Conservation (phyloP, 1,284 basidiomycete species). For the Takashimella tepidaria region DNA sequence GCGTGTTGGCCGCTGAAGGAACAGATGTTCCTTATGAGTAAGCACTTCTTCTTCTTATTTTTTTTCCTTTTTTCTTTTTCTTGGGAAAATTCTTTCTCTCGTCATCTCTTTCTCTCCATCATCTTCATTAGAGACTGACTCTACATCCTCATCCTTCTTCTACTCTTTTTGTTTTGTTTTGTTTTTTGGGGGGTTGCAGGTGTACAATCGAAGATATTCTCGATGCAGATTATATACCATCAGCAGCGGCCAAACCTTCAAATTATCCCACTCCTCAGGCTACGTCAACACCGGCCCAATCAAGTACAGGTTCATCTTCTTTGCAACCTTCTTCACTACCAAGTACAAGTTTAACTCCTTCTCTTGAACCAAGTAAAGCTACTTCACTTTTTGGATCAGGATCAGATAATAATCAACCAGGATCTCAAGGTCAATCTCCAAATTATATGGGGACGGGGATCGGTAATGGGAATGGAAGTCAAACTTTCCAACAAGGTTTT, state of each 20-base stretch:
- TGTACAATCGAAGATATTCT: neutral
- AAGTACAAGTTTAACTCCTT: neutral
- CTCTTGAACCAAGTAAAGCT: neutral
- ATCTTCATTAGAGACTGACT: neutral
- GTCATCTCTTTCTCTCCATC: neutral
- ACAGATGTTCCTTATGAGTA: neutral
- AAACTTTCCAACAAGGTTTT: neutral
- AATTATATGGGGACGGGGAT: neutral
- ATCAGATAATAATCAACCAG: too few relatives aligned
- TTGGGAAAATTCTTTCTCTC: too few relatives aligned
- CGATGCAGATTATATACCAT: neutral
- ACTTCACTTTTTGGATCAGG: neutral
- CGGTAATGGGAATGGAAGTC: neutral
- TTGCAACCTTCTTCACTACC: neutral
- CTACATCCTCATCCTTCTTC: too few relatives aligned
- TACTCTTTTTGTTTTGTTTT: neutral
- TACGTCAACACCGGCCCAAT: neutral
- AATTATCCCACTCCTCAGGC: neutral
- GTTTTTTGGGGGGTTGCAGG: neutral
- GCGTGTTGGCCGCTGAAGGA: neutral
- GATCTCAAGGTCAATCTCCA: neutral
- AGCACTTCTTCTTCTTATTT: neutral
- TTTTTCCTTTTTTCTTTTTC: neutral
- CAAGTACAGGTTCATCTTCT: neutral
- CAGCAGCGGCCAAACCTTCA: neutral